Evolutionary conservation across 306 rosid genomes (phyloP).

Genomic region (Hippophae gyantsensis): DNA sequence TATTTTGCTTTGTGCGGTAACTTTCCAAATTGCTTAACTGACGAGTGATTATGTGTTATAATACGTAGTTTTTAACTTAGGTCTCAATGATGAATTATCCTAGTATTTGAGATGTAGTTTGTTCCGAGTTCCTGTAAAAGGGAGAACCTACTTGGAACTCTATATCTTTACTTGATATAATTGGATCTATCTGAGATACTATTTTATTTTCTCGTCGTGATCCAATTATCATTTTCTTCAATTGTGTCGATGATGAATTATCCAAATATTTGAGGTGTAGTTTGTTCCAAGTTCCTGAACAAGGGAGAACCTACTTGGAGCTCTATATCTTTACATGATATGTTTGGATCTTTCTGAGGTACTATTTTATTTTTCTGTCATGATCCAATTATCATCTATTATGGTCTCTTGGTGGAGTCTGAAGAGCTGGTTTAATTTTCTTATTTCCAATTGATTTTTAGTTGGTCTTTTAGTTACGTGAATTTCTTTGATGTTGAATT

Average conservation of each 20-base stretch:
- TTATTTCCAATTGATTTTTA: no score
- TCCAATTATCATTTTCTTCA: no score
- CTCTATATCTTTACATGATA: constrained; percentile 3
- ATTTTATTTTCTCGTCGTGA: no score
- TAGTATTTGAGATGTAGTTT: not conserved
- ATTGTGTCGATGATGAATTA: constrained; percentile 8
- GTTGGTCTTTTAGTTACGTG: no score
- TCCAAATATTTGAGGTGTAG: not conserved
- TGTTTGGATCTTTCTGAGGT: not conserved
- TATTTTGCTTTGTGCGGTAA: no score
- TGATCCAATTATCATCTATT: not conserved
- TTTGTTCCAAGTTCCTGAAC: constrained; percentile 8
- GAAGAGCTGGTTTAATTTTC: no score
- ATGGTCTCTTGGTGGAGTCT: no score
- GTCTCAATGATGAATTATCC: constrained; percentile 8
- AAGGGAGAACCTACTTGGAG: constrained; percentile 19
- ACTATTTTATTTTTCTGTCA: not conserved
- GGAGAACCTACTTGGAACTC: constrained; percentile 18
- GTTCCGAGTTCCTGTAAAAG: constrained; percentile 11
- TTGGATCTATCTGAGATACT: not conserved
- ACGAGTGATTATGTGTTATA: fast-evolving
- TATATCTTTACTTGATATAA: constrained; percentile 1
- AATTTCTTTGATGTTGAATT: no score
- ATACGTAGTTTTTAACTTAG: fast-evolving
- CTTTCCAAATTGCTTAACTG: no score